These are phyloP conservation scores for Cucumis hystrix DNA, from an alignment of 306 rosid genomes.

Conservation along the genomic window DNA sequence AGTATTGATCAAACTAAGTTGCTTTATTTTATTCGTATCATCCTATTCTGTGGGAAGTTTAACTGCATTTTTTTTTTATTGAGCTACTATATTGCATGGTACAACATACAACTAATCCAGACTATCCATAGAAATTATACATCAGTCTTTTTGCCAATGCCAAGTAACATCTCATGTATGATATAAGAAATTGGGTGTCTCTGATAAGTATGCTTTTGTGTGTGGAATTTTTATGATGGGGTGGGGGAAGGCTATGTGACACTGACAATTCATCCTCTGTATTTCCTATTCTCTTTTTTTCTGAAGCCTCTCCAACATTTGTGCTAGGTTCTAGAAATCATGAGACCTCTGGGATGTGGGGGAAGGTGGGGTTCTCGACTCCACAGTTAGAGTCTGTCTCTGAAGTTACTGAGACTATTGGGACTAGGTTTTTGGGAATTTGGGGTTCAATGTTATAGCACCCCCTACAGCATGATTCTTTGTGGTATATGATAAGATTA, in stretches of 20 bases:
- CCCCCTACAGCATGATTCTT: neutral
- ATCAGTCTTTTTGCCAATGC: neutral
- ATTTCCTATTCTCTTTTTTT: neutral
- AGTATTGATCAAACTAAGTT: neutral
- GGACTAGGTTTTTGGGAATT: neutral
- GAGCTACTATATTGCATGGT: neutral
- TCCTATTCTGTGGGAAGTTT: neutral
- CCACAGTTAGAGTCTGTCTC: neutral
- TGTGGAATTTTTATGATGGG: neutral
- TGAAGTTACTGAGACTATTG: neutral
- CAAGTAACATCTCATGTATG: neutral
- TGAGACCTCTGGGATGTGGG: neutral
- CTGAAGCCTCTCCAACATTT: neutral
- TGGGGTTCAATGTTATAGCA: neutral
- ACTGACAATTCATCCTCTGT: neutral
- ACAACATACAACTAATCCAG: neutral
- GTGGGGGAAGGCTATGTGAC: neutral
- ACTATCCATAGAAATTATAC: neutral
- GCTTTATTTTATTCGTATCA: neutral
- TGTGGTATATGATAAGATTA: neutral
- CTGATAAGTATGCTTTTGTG: neutral
- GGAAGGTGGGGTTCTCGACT: neutral
- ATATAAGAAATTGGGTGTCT: neutral
- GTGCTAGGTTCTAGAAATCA: neutral
- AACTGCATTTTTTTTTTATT: neutral